These are phyloP conservation scores for Poterioochromonas sp. DNA, from an alignment of 352 stramenopile species.

Conservation along the genomic window DNA sequence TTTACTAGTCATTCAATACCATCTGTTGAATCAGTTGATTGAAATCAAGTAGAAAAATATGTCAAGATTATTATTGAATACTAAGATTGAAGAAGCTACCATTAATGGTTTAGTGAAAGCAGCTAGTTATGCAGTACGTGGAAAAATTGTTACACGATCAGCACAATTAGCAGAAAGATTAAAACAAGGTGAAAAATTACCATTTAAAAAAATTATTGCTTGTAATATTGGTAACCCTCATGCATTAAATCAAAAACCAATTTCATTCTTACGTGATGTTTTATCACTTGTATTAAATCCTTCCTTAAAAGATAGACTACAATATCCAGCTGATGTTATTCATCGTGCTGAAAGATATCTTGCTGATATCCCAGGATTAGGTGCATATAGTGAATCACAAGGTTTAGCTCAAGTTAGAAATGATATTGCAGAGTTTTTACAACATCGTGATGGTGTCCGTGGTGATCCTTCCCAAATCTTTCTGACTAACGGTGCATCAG, in stretches of 20 bases:
- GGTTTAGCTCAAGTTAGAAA: conserved; percentile 68
- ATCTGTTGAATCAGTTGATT: background rate
- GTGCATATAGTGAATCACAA: conserved; percentile 83
- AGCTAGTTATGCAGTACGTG: background rate
- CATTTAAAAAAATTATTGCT: conserved; percentile 65
- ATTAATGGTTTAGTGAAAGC: background rate
- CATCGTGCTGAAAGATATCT: conserved; percentile 71
- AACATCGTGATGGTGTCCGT: conserved; percentile 71
- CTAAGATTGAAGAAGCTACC: background rate
- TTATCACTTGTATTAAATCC: conserved; percentile 75
- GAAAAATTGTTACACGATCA: background rate
- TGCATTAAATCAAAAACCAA: conserved; percentile 75
- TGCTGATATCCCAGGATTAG: conserved; percentile 40
- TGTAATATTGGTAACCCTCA: conserved; percentile 90
- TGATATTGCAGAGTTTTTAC: conserved; percentile 76
- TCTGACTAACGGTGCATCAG: conserved; percentile 89
- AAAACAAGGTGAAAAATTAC: background rate
- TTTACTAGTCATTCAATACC: background rate
- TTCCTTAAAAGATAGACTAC: conserved; percentile 56
- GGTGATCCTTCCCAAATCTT: conserved; percentile 88
- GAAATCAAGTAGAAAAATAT: background rate
- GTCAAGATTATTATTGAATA: background rate
- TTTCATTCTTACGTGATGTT: conserved; percentile 81
- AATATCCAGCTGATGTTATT: conserved; percentile 71
- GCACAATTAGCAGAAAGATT: background rate